A percentile compares a stretch with the other conserved stretches of the same genome.
Conservation (phyloP, 352 stramenopile species). For the Phytophthora quininea region DNA sequence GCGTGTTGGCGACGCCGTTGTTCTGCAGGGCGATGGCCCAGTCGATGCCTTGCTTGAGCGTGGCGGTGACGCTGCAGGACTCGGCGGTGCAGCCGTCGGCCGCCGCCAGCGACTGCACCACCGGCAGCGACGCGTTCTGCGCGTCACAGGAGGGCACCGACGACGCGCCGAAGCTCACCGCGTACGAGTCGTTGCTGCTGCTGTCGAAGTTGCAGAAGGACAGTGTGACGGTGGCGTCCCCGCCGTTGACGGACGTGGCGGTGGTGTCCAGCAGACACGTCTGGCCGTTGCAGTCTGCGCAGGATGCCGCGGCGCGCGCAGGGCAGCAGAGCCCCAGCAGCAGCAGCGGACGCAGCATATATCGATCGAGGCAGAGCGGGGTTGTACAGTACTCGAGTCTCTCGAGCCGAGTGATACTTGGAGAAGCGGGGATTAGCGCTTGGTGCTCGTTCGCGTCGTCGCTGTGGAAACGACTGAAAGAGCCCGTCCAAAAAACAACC, state of each 20-base stretch:
- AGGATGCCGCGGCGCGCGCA: slow-evolving; percentile 45
- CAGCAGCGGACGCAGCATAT: slow-evolving; percentile 10
- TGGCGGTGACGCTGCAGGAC: slow-evolving; percentile 58
- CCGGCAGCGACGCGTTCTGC: slow-evolving; percentile 43
- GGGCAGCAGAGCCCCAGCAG: slow-evolving; percentile 5
- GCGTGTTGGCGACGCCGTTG: slow-evolving; percentile 39
- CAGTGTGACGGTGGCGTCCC: slow-evolving; percentile 47
- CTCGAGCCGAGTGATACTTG: not conserved
- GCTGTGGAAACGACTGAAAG: slow-evolving; percentile 4
- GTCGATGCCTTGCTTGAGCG: slow-evolving; percentile 57
- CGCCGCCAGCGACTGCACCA: slow-evolving; percentile 38
- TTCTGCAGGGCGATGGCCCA: slow-evolving; percentile 71
- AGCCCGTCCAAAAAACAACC: slow-evolving; percentile 18
- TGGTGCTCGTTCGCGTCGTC: slow-evolving; percentile 14
- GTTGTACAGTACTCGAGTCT: not conserved
- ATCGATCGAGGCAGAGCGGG: not conserved
- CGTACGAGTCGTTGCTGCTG: slow-evolving; percentile 33
- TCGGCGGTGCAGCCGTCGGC: slow-evolving; percentile 44
- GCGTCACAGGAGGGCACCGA: slow-evolving; percentile 56
- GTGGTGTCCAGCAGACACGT: slow-evolving; percentile 66
- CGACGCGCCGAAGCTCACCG: slow-evolving; percentile 52
- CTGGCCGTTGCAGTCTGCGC: slow-evolving; percentile 54
- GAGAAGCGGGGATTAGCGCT: slow-evolving; percentile 7
- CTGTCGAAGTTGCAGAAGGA: slow-evolving; percentile 77
- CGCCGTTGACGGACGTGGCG: slow-evolving; percentile 37